Evolutionary conservation across 257 asterid species (phyloP).

Genomic region (Solanum gandarillasii): DNA sequence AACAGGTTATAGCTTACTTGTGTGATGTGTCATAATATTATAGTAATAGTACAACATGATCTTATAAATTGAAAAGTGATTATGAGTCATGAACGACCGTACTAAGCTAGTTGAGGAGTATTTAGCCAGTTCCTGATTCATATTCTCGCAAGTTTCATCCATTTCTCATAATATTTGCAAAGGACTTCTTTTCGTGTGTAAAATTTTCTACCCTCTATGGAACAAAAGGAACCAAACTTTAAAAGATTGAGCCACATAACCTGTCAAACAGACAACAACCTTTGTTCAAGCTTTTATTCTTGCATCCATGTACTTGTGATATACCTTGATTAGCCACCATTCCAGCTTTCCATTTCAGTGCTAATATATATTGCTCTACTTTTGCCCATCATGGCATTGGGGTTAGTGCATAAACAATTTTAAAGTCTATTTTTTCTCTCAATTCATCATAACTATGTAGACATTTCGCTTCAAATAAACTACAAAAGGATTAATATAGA

Average conservation of each 20-base stretch:
- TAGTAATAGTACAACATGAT: not conserved
- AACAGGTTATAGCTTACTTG: not conserved
- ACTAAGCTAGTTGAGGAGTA: not conserved
- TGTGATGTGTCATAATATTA: not conserved
- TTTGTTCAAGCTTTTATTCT: not conserved
- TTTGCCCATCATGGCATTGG: not conserved
- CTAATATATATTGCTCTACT: not conserved
- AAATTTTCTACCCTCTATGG: not conserved
- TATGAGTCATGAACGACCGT: not conserved
- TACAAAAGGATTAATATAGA: not conserved
- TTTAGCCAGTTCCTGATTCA: not conserved
- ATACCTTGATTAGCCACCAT: not conserved
- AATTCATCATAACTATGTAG: not conserved
- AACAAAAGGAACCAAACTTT: not conserved
- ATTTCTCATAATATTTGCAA: not conserved
- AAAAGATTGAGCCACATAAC: not conserved
- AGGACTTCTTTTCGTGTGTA: not conserved
- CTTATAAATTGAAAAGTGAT: not conserved
- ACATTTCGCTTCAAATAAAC: not conserved
- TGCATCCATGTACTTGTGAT: not conserved
- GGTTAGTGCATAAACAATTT: not conserved
- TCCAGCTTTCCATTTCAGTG: not conserved
- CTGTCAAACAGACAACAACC: not conserved
- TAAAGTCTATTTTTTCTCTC: not conserved
- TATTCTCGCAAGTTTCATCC: not conserved